These are phyloP conservation scores for Ophiosphaerella korrae DNA, from an alignment of 2,329 filamentous ascomycete genomes.

Conservation along the genomic window DNA sequence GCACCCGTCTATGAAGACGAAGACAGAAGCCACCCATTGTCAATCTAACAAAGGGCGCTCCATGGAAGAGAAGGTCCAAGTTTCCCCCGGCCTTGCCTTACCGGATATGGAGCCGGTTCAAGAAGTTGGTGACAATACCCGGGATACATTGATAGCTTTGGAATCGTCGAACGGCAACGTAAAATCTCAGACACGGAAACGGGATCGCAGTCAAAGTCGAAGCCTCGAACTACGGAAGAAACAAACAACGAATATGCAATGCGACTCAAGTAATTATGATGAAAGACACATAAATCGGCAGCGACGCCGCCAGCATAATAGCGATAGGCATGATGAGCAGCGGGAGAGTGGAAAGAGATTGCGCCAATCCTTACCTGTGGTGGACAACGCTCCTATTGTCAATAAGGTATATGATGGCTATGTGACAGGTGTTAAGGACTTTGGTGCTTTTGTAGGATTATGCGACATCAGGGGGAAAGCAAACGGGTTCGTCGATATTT, in stretches of 20 bases:
- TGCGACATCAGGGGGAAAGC: conserved; percentile 84
- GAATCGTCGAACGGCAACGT: conserved; percentile 83
- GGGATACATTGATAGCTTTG: conserved; percentile 48
- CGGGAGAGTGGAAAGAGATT: conserved; percentile 41
- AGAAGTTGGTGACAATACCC: conserved; percentile 55
- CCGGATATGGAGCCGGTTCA: conserved; percentile 72
- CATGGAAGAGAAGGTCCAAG: conserved; percentile 74
- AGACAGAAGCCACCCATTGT: conserved; percentile 39
- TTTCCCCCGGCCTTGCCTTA: conserved; percentile 89
- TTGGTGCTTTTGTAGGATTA: conserved; percentile 94
- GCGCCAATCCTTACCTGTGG: conserved; percentile 69
- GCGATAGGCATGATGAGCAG: conserved; percentile 49
- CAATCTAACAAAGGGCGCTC: conserved; percentile 57
- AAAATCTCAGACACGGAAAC: conserved; percentile 51
- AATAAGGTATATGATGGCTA: conserved; percentile 90
- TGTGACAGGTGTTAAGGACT: conserved; percentile 92
- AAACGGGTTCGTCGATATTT: conserved; percentile 92
- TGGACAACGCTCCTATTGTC: conserved; percentile 80
- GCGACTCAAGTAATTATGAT: conserved; percentile 50
- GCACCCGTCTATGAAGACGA: conserved; percentile 82
- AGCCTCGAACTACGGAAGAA: conserved; percentile 53
- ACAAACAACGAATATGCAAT: conserved; percentile 18
- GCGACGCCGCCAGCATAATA: conserved; percentile 56
- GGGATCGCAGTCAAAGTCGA: conserved; percentile 61
- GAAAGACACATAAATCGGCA: conserved; percentile 64